Conservation (phyloP, 352 stramenopile species). For the Phytophthora crassamura region DNA sequence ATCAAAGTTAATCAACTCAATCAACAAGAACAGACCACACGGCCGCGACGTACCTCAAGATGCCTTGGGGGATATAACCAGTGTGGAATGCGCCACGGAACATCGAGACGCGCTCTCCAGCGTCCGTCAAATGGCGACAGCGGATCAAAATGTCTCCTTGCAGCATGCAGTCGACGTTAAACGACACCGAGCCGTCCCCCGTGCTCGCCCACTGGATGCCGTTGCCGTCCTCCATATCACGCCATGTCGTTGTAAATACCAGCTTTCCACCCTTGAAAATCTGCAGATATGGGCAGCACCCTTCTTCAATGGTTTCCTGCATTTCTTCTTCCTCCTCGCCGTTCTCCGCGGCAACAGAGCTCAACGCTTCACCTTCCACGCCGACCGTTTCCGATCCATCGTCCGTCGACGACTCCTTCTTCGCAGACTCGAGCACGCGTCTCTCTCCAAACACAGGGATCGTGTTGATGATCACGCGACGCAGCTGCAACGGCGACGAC, state of each 20-base stretch:
- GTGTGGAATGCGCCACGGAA: slow-evolving; percentile 98
- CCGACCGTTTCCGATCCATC: slow-evolving; percentile 35
- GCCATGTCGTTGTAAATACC: slow-evolving; percentile 94
- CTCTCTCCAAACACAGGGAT: slow-evolving; percentile 89
- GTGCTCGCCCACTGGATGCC: slow-evolving; percentile 93
- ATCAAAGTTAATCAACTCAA: neutral
- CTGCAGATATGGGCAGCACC: slow-evolving; percentile 98
- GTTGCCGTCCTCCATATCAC: slow-evolving; percentile 84
- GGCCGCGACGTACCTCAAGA: slow-evolving; percentile 77
- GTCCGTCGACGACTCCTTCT: slow-evolving; percentile 40
- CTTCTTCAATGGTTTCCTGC: slow-evolving; percentile 78
- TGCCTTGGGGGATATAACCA: slow-evolving; percentile 96
- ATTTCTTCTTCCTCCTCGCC: slow-evolving; percentile 52
- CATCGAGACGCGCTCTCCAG: slow-evolving; percentile 93
- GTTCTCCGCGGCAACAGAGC: slow-evolving; percentile 3
- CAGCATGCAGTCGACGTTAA: slow-evolving; percentile 96
- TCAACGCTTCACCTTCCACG: slow-evolving; percentile 42
- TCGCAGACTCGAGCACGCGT: slow-evolving; percentile 62
- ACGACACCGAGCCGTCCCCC: slow-evolving; percentile 91
- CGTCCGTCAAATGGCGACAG: slow-evolving; percentile 94
- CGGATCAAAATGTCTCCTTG: slow-evolving; percentile 97
- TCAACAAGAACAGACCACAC: neutral
- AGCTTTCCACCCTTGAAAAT: slow-evolving; percentile 98
- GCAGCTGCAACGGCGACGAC: slow-evolving; percentile 94
- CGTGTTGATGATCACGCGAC: slow-evolving; percentile 96